These are phyloP conservation scores for Citeromyces nyonsensis DNA, from an alignment of 805 yeast genomes.

Conservation along the genomic window DNA sequence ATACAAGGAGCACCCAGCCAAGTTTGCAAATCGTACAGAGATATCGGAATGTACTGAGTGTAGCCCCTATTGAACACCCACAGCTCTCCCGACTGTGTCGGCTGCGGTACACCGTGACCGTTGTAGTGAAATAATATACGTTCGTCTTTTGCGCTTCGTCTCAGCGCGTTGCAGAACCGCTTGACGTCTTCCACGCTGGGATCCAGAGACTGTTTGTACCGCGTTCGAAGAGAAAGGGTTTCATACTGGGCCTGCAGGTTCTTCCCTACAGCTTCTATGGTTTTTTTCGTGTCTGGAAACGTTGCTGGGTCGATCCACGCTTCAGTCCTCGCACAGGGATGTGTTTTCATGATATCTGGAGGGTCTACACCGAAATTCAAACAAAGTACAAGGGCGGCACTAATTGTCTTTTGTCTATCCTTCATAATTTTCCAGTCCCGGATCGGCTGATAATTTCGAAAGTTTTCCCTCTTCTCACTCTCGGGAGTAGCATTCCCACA, in stretches of 20 bases:
- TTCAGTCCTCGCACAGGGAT: slow-evolving; percentile 83
- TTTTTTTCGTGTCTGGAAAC: slow-evolving; percentile 75
- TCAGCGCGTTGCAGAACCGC: slow-evolving; percentile 73
- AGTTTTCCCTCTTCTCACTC: slow-evolving; percentile 28
- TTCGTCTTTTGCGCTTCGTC: slow-evolving; percentile 88
- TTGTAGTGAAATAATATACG: slow-evolving; percentile 88
- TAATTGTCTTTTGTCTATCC: slow-evolving; percentile 83
- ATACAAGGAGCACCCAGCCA: slow-evolving; percentile 98
- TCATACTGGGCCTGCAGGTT: slow-evolving; percentile 81
- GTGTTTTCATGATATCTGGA: slow-evolving; percentile 86
- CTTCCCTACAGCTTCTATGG: slow-evolving; percentile 83
- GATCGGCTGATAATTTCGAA: slow-evolving; percentile 49
- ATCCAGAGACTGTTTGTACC: slow-evolving; percentile 82
- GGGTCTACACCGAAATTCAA: slow-evolving; percentile 93
- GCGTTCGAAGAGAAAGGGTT: slow-evolving; percentile 69
- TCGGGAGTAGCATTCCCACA: slow-evolving; percentile 64
- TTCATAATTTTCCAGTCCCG: slow-evolving; percentile 85
- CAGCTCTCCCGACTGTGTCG: slow-evolving; percentile 90
- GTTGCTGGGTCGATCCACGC: slow-evolving; percentile 87
- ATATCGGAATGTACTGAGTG: slow-evolving; percentile 94
- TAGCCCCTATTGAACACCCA: slow-evolving; percentile 98
- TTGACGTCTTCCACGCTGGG: slow-evolving; percentile 94
- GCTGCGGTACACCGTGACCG: slow-evolving; percentile 98
- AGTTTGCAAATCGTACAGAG: slow-evolving; percentile 85
- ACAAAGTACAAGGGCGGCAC: slow-evolving; percentile 85